These are phyloP conservation scores for Lactarius sp. DNA, from an alignment of 768 basidiomycete species.

Conservation along the genomic window DNA sequence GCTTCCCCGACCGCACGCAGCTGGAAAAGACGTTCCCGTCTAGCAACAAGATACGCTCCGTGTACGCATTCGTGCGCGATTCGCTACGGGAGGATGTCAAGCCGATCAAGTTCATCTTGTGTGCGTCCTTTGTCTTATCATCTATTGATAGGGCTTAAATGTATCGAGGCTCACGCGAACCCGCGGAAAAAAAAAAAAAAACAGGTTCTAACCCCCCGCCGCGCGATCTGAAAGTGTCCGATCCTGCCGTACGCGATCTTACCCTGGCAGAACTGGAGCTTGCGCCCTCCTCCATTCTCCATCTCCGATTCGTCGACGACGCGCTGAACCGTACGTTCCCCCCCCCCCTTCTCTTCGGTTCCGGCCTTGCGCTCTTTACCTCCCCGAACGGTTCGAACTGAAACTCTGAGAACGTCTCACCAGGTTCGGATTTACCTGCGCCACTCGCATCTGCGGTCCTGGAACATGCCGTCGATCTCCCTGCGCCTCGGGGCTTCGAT, in stretches of 20 bases:
- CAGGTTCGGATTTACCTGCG: slow-evolving; percentile 54
- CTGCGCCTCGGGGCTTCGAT: slow-evolving; percentile 45
- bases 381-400: slow-evolving; percentile 2
- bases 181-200: not conserved
- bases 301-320: slow-evolving; percentile 71
- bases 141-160: not conserved
- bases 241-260: slow-evolving; percentile 63
- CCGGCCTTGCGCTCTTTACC: not conserved
- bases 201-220: slow-evolving; percentile 81
- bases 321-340: slow-evolving; percentile 56
- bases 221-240: slow-evolving; percentile 78
- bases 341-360: not conserved
- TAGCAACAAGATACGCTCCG: slow-evolving; percentile 68
- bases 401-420: not conserved
- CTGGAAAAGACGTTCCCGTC: slow-evolving; percentile 78
- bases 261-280: slow-evolving; percentile 65
- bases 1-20: slow-evolving; percentile 76
- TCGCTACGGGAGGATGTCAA: slow-evolving; percentile 71
- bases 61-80: slow-evolving; percentile 80
- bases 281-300: slow-evolving; percentile 73
- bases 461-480: slow-evolving; percentile 60
- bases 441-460: slow-evolving; percentile 59
- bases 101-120: slow-evolving; percentile 77
- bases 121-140: slow-evolving; percentile 39
- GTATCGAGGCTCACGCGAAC: not conserved